Evolutionary conservation across 257 asterid species (phyloP).

Genomic region (Solanum chiquidenum): DNA sequence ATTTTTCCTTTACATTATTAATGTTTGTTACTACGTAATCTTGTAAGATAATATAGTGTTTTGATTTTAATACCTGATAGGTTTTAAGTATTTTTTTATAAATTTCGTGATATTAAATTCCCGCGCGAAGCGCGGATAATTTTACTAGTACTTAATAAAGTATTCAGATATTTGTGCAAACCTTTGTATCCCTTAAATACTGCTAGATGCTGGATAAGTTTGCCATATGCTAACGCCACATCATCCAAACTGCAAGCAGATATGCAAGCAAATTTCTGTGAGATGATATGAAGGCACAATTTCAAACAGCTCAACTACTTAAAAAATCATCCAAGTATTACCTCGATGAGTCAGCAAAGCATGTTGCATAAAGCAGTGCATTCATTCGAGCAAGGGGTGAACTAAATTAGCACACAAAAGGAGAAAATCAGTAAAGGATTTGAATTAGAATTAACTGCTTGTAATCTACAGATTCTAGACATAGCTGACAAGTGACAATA

Average conservation of each 20-base stretch:
- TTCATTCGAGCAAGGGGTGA: constrained; percentile 73
- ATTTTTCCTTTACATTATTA: too few species aligned
- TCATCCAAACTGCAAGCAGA: constrained; percentile 56
- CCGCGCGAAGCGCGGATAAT: too few species aligned
- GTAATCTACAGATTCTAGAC: not conserved
- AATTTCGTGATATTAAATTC: too few species aligned
- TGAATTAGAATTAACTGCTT: not conserved
- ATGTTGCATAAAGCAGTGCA: constrained; percentile 74
- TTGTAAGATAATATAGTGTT: too few species aligned
- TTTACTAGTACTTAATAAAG: not conserved
- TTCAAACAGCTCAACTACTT: not conserved
- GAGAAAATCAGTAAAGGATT: constrained; percentile 4
- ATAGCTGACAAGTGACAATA: not conserved
- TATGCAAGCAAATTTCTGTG: not conserved
- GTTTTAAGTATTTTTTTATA: too few species aligned
- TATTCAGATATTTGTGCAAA: constrained; percentile 12
- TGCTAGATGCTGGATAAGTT: constrained; percentile 87
- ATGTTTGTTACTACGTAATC: too few species aligned
- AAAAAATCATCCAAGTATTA: constrained; percentile 10
- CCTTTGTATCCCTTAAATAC: constrained; percentile 83
- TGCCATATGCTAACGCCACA: constrained; percentile 76
- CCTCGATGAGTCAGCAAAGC: constrained; percentile 84
- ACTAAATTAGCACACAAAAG: constrained; percentile 38
- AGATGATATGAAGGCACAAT: not conserved
- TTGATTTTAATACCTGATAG: too few species aligned